These are phyloP conservation scores for Moesziomyces parantarcticus DNA, from an alignment of 1,284 basidiomycete species.

Conservation along the genomic window DNA sequence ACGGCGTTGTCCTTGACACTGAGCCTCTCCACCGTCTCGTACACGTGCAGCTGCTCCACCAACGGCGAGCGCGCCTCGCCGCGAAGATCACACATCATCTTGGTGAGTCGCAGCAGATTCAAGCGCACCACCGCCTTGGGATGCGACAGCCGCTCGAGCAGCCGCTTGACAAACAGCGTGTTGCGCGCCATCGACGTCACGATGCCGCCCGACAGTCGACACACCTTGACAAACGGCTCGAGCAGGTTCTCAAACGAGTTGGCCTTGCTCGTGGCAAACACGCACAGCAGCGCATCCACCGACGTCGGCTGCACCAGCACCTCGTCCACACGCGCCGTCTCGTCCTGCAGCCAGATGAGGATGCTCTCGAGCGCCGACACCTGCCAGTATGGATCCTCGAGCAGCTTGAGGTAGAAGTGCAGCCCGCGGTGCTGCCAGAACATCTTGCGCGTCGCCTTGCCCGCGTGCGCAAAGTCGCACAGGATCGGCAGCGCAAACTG, in stretches of 20 bases:
- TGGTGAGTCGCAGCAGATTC: constrained; percentile 85
- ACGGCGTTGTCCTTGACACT: constrained; percentile 54
- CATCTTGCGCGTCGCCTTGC: constrained; percentile 59
- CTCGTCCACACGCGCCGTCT: constrained; percentile 91
- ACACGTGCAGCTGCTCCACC: constrained; percentile 53
- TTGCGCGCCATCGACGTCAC: constrained; percentile 80
- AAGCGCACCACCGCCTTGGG: constrained; percentile 87
- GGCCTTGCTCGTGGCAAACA: constrained; percentile 83
- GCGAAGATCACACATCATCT: constrained; percentile 81
- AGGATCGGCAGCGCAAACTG: constrained; percentile 96
- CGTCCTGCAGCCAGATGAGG: constrained; percentile 92
- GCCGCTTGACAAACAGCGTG: constrained; percentile 83
- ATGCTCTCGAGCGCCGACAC: constrained; percentile 91
- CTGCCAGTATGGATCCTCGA: constrained; percentile 95
- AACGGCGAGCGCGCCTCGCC: constrained; percentile 72
- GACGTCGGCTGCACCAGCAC: constrained; percentile 78
- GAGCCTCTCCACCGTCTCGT: constrained; percentile 54
- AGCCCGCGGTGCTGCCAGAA: constrained; percentile 68
- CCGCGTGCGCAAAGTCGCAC: constrained; percentile 73
- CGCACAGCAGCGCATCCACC: constrained; percentile 79
- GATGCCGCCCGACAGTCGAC: constrained; percentile 80
- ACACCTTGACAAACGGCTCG: constrained; percentile 81
- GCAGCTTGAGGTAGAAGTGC: constrained; percentile 80
- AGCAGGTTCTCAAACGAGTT: constrained; percentile 94
- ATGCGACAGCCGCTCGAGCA: constrained; percentile 81